Conservation (phyloP, 208 protist species). For the Strigomonas galati region DNA sequence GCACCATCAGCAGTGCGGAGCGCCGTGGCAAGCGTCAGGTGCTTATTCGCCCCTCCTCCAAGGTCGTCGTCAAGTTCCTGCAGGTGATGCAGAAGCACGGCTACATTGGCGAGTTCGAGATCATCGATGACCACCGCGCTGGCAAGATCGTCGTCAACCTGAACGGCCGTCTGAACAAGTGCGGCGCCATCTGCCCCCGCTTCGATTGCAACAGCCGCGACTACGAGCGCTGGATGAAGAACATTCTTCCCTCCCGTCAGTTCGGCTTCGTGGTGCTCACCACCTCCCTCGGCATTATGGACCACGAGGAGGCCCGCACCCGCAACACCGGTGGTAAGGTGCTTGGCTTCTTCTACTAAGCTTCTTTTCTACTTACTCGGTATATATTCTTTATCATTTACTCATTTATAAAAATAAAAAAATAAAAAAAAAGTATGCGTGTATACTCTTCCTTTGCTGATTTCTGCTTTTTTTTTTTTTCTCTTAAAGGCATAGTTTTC, state of each 20-base stretch:
- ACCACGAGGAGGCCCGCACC: constrained; percentile 99
- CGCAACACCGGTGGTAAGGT: constrained; percentile 99
- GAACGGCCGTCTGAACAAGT: constrained; percentile 99
- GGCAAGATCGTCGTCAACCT: constrained; percentile 99
- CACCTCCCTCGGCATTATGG: constrained; percentile 99
- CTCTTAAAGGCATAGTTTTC: too few species aligned
- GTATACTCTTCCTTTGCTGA: neutral
- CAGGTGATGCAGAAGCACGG: constrained; percentile 99
- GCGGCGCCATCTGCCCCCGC: constrained; percentile 99
- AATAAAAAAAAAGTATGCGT: constrained; percentile 8
- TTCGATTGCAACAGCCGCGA: constrained; percentile 96
- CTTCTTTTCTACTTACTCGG: neutral
- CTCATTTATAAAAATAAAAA: constrained; percentile 2
- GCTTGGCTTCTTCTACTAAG: constrained; percentile 89
- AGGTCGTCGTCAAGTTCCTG: constrained; percentile 99
- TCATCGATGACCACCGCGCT: constrained; percentile 99
- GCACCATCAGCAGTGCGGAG: constrained; percentile 99
- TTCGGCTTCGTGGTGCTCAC: constrained; percentile 99
- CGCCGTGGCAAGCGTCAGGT: constrained; percentile 99
- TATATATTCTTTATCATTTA: constrained; percentile 12
- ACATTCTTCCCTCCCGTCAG: constrained; percentile 99
- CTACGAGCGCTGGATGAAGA: constrained; percentile 99
- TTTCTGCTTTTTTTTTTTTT: too few species aligned
- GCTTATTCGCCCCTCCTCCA: constrained; percentile 98
- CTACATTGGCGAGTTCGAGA: constrained; percentile 99